Conservation (phyloP, 345 rosid genomes). For the Pelargonium nanum region DNA sequence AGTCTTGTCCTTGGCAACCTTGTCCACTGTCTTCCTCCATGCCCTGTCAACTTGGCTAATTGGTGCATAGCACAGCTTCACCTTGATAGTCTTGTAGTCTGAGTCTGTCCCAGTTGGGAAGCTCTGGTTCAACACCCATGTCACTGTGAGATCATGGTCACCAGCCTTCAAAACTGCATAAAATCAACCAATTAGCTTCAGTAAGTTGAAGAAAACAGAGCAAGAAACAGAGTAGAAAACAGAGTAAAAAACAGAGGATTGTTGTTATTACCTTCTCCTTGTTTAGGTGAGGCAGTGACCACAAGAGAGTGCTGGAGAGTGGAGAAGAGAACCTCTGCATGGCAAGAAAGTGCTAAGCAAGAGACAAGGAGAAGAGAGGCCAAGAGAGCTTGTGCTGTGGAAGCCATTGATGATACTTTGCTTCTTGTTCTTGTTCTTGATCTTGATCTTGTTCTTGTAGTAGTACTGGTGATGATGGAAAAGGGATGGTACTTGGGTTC, state of each 20-base stretch:
- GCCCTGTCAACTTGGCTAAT: conserved; percentile 65
- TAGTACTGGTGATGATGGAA: not conserved
- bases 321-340: conserved; percentile 27
- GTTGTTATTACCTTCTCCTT: conserved; percentile 25
- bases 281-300: conserved; percentile 28
- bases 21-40: conserved; percentile 58
- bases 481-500: not conserved
- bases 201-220: not conserved
- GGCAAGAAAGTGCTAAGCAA: conserved; percentile 10
- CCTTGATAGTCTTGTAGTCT: conserved; percentile 33
- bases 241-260: not conserved
- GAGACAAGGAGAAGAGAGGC: conserved; percentile 13
- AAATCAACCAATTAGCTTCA: no score
- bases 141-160: conserved; percentile 37
- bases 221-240: not conserved
- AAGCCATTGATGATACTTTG: conserved; percentile 7
- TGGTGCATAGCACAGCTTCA: conserved; percentile 60
- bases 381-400: conserved; percentile 7
- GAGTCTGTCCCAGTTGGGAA: conserved; percentile 26
- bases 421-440: not conserved
- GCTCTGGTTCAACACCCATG: conserved; percentile 46
- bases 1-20: conserved; percentile 49
- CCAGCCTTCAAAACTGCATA: conserved; percentile 43
- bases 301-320: conserved; percentile 27
- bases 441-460: no score